These are phyloP conservation scores for Dryadomyces quercivorus DNA, from an alignment of 2,329 filamentous ascomycete species.

Conservation along the genomic window DNA sequence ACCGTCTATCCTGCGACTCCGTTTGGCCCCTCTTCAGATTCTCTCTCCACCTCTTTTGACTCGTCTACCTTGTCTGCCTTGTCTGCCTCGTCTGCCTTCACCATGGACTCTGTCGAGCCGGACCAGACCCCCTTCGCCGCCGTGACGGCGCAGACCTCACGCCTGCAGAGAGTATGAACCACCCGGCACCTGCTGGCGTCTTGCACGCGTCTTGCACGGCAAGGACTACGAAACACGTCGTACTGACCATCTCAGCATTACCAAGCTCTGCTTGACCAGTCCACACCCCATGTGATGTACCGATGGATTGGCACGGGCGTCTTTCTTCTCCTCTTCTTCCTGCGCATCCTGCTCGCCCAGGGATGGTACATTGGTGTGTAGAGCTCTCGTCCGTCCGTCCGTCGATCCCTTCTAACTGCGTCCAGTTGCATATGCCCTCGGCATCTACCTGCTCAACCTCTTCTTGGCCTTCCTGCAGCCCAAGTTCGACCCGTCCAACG, in stretches of 20 bases:
- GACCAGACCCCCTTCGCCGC: conserved; percentile 87
- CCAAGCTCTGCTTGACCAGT: conserved; percentile 87
- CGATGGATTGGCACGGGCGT: conserved; percentile 78
- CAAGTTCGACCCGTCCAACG: conserved; percentile 96
- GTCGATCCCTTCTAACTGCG: conserved; percentile 8
- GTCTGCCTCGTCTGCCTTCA: conserved; percentile 3
- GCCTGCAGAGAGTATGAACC: conserved; percentile 56
- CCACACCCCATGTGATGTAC: conserved; percentile 79
- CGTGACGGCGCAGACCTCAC: conserved; percentile 74
- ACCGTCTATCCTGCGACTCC: background rate
- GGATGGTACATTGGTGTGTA: conserved; percentile 91
- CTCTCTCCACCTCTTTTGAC: background rate
- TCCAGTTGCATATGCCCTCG: conserved; percentile 87
- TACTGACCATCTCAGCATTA: conserved; percentile 77
- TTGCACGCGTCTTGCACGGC: no score
- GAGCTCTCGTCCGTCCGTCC: no score
- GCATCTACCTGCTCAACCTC: conserved; percentile 97
- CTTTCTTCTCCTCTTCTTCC: conserved; percentile 67
- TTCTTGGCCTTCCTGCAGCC: conserved; percentile 97
- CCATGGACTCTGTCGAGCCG: conserved; percentile 77
- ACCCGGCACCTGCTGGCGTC: no score
- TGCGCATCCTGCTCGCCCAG: conserved; percentile 82
- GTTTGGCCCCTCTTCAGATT: background rate
- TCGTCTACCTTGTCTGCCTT: background rate
- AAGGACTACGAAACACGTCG: no score